Evolutionary conservation across 2,329 filamentous ascomycete genomes (phyloP), one percentile per base, ranked within the genome.

Genomic region (Apiospora sp.): DNA sequence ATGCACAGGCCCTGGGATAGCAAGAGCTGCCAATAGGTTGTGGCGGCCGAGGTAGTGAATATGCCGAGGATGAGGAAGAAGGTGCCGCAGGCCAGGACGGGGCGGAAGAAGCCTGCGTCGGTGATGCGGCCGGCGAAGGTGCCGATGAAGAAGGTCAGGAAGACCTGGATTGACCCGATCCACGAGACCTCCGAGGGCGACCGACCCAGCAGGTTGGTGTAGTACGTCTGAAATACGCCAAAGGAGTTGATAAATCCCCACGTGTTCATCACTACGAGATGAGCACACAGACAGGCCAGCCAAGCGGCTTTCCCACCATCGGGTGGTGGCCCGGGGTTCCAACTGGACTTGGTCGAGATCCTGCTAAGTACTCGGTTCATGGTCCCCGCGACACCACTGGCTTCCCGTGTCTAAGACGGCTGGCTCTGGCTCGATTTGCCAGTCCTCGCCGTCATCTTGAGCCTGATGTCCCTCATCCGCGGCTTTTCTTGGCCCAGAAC

Each of bases 201-300:
- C 14, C 27, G 43, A 34, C 82, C 75, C 51, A 85, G 87, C n/a
- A 84, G 83, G 69, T 80, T 74, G n/a, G 85, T 83, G 80, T 89
- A 89, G 75, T 87, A 89, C 12, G 85, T 85, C 76, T 89, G 86
- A 75, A 86, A 89, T 58, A 85, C 83, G 67, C 87, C 87, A 79
- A 87, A 89, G 4, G 83, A 85, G 71, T 87, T 87, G 72, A 88
- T 83, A 16, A 88, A 78, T 13, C 83, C 80, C 85, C 85, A 87
- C 76, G 84, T 85, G 74, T 86, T 86, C 73, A 87, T 85, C 72
- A 85, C 85, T 7, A 85, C 74, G 58, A 86, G n/a, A 41, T 68
- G 67, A 27, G 67, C 67, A 48, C 67, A 68, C 0, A 34, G n/a
- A 34, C 85, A 84, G 13, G 81, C 81, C 3, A 82, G 74, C 87